Evolutionary conservation across 2,329 filamentous ascomycete species (phyloP).

Genomic region (Piedraia hortae): DNA sequence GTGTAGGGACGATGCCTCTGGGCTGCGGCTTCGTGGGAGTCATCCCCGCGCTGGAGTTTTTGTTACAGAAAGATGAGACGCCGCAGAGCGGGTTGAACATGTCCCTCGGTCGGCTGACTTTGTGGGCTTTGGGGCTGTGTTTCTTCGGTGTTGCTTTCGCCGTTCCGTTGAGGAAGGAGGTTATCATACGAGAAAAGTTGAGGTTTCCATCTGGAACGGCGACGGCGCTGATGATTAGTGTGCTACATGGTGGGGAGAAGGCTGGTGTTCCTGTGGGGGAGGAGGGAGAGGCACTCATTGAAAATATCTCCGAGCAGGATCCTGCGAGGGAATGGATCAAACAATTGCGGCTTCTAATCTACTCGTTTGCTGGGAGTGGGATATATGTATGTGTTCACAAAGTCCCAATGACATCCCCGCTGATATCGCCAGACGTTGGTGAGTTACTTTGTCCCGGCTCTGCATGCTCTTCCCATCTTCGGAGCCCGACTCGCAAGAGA

Average conservation of each 20-base stretch:
- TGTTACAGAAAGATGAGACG: conserved; percentile 45
- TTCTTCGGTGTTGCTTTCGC: conserved; percentile 96
- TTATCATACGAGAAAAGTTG: conserved; percentile 74
- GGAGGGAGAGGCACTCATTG: conserved; percentile 12
- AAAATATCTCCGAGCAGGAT: conserved; percentile 3
- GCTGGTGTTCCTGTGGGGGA: conserved; percentile 6
- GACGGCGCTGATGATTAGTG: conserved; percentile 74
- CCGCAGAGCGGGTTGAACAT: conserved; percentile 10
- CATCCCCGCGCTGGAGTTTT: conserved; percentile 70
- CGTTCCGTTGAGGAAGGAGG: conserved; percentile 66
- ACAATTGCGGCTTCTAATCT: conserved; percentile 30
- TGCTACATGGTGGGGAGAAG: conserved; percentile 41
- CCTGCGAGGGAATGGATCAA: conserved; percentile 27
- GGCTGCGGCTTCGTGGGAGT: conserved; percentile 91
- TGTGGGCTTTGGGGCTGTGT: conserved; percentile 81
- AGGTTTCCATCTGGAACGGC: conserved; percentile 91
- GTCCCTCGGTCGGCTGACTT: conserved; percentile 43
- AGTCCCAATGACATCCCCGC: conserved; percentile 1
- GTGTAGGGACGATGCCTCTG: conserved; percentile 87
- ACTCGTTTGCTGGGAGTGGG: conserved; percentile 32
- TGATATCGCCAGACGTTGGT: conserved; percentile 33
- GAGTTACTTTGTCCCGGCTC: conserved; percentile 68
- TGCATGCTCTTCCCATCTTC: conserved; percentile 70
- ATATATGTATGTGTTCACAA: conserved; percentile 15
- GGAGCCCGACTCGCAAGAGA: conserved; percentile 42